These are phyloP conservation scores for Spiromastix sp. DNA, from an alignment of 2,329 filamentous ascomycete species.

Conservation along the genomic window DNA sequence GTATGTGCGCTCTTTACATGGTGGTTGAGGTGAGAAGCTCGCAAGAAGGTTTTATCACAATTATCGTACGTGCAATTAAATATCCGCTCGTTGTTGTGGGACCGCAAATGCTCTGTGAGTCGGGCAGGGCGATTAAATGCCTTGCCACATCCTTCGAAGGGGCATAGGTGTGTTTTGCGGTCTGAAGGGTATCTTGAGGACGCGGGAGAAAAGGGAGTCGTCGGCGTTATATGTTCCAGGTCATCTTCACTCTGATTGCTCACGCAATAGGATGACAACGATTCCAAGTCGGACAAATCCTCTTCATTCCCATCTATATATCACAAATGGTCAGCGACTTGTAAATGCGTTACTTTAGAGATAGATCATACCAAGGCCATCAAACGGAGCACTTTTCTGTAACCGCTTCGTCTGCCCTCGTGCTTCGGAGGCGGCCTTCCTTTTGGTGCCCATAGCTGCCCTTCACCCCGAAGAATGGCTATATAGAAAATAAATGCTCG, in stretches of 20 bases:
- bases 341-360: constrained; percentile 28
- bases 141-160: constrained; percentile 63
- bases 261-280: constrained; percentile 19
- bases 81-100: constrained; percentile 75
- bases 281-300: constrained; percentile 24
- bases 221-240: constrained; percentile 35
- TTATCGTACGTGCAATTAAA: constrained; percentile 59
- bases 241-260: constrained; percentile 20
- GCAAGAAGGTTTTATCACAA: constrained; percentile 77
- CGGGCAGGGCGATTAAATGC: constrained; percentile 80
- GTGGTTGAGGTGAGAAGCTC: constrained; percentile 75
- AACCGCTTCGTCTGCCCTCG: constrained; percentile 20
- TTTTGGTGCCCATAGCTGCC: constrained; percentile 25
- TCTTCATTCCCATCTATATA: no score
- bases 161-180: constrained; percentile 67
- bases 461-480: not conserved
- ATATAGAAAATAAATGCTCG: constrained; percentile 1
- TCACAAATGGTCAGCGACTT: no score
- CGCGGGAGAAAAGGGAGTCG: constrained; percentile 40
- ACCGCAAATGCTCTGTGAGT: constrained; percentile 67
- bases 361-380: constrained; percentile 19
- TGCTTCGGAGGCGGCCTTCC: constrained; percentile 22
- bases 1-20: constrained; percentile 78
- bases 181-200: constrained; percentile 48
- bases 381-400: constrained; percentile 19